These are phyloP conservation scores for Dipodascopsis uninucleata DNA, from an alignment of 805 yeast species.

Conservation along the genomic window DNA sequence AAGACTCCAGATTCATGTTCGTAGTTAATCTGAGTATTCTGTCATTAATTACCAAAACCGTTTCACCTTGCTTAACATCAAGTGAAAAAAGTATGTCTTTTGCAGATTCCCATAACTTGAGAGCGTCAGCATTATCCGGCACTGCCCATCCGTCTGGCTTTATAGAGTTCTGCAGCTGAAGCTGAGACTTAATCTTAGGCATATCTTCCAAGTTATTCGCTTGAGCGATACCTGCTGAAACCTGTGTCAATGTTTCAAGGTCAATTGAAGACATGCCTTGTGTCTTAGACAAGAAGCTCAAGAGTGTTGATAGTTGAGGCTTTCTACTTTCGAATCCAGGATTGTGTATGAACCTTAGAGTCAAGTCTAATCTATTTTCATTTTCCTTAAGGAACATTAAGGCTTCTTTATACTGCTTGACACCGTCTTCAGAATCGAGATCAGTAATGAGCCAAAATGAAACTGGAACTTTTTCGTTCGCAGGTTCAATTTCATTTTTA, in stretches of 20 bases:
- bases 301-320: constrained; percentile 20
- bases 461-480: constrained; percentile 3
- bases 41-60: constrained; percentile 8
- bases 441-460: constrained; percentile 18
- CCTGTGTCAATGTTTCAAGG: background rate
- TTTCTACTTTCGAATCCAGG: constrained; percentile 17
- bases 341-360: constrained; percentile 14
- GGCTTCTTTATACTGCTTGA: constrained; percentile 8
- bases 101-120: constrained; percentile 18
- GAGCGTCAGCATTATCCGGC: constrained; percentile 20
- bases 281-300: constrained; percentile 9
- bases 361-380: constrained; percentile 1
- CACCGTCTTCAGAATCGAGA: constrained; percentile 20
- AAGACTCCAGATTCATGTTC: constrained; percentile 1
- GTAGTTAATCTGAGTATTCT: constrained; percentile 15
- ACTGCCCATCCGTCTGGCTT: constrained; percentile 23
- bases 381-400: constrained; percentile 3
- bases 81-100: constrained; percentile 2
- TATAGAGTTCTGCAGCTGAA: constrained; percentile 2
- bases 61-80: constrained; percentile 3
- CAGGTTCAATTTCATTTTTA: constrained; percentile 3
- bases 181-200: constrained; percentile 9
- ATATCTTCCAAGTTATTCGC: constrained; percentile 15
- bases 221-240: constrained; percentile 2
- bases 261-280: constrained; percentile 6